Percentiles rank a stretch among this genome's conserved stretches.
phyloP scores from a whole-genome alignment of 1,139 yeast genomes.

The Candida freyschussii region DNA sequence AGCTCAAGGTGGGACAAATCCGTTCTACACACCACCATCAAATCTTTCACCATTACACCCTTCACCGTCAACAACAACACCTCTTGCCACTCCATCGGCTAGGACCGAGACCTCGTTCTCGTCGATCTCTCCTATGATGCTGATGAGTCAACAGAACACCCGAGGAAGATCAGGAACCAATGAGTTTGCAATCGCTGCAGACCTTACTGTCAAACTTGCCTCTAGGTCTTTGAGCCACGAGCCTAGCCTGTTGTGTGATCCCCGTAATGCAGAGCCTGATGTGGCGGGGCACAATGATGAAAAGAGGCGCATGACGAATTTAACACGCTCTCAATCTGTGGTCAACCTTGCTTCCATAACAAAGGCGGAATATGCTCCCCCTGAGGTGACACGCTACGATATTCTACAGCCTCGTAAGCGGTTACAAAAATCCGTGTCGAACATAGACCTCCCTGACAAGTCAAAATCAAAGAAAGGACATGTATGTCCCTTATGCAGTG shows the following conservation, averaged over 20 bases:
- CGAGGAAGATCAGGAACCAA: conserved; percentile 3
- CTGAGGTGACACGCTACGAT: conserved; percentile 23
- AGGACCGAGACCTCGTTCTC: conserved; percentile 10
- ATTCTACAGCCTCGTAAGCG: conserved; percentile 21
- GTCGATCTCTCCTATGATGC: conserved; percentile 23
- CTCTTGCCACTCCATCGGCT: conserved; percentile 23
- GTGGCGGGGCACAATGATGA: conserved; percentile 2
- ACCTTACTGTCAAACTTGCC: conserved; percentile 29
- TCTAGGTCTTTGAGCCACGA: conserved; percentile 21
- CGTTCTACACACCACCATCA: conserved; percentile 42
- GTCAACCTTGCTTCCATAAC: conserved; percentile 20
- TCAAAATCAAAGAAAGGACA: conserved; percentile 62
- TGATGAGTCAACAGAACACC: conserved; percentile 14
- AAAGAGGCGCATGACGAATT: no score
- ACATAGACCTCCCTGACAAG: no score
- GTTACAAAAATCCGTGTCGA: conserved; percentile 15
- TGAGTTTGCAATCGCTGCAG: conserved; percentile 27
- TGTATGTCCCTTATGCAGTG: conserved; percentile 72
- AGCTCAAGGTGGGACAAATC: conserved; percentile 33
- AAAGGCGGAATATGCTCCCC: conserved; percentile 12
- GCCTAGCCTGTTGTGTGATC: conserved; percentile 7
- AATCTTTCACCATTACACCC: conserved; percentile 37
- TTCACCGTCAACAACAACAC: conserved; percentile 21
- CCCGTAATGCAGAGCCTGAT: conserved; percentile 5
- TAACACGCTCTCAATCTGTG: conserved; percentile 25